phyloP scores from a whole-genome alignment of 2,329 filamentous ascomycete genomes.

The Pleurostoma richardsiae region DNA sequence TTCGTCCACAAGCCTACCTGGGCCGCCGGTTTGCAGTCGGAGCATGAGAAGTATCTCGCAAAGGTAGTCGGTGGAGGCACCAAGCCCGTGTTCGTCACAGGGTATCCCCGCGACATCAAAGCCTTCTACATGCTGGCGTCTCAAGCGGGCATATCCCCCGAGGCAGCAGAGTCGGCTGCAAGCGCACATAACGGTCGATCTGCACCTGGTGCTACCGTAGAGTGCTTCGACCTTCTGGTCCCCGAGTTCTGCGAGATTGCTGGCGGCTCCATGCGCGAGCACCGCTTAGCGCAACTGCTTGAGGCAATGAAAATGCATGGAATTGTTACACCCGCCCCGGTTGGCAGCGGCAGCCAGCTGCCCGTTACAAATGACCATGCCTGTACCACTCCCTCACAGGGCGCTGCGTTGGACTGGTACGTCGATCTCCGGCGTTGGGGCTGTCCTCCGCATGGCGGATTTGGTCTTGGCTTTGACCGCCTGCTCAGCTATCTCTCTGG shows the following conservation, averaged over 20 bases:
- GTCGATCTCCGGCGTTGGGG: slow-evolving; percentile 83
- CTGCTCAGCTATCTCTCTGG: slow-evolving; percentile 79
- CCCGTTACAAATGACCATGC: not conserved
- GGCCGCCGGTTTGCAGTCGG: slow-evolving; percentile 73
- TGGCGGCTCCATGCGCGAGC: slow-evolving; percentile 85
- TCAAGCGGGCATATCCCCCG: not conserved
- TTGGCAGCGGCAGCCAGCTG: slow-evolving; percentile 3
- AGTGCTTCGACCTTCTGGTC: slow-evolving; percentile 86
- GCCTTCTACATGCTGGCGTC: slow-evolving; percentile 67
- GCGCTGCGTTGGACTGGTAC: slow-evolving; percentile 69
- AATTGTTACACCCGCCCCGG: slow-evolving; percentile 36
- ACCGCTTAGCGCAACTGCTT: slow-evolving; percentile 63
- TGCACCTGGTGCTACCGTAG: slow-evolving; percentile 51
- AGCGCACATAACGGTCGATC: not conserved
- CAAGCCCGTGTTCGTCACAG: slow-evolving; percentile 81
- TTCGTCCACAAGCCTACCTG: slow-evolving; percentile 70
- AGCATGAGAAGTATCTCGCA: slow-evolving; percentile 89
- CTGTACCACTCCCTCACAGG: not conserved
- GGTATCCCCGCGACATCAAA: slow-evolving; percentile 86
- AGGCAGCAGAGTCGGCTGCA: no score
- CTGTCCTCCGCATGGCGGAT: slow-evolving; percentile 87
- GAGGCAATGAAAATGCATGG: slow-evolving; percentile 67
- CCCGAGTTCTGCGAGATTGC: slow-evolving; percentile 83
- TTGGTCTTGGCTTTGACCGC: slow-evolving; percentile 85
- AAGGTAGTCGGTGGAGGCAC: slow-evolving; percentile 39